Base-by-base conservation (phyloP, 768 basidiomycete species). In the Leucosporidium creatinivorum region DNA sequence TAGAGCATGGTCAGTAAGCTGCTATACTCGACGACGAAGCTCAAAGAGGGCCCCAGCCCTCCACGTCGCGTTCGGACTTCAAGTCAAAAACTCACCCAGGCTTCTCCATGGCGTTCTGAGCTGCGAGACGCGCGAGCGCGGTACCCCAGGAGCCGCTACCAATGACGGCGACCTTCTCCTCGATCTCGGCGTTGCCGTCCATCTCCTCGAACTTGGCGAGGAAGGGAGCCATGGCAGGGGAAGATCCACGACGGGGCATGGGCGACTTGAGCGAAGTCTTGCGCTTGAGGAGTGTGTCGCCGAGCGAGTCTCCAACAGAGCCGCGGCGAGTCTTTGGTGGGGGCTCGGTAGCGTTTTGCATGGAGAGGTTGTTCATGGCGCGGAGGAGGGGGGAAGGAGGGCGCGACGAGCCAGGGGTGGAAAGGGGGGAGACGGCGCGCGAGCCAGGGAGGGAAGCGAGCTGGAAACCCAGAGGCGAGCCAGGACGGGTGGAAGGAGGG, bases 121-220 rank as follows among this genome's bases (percentile, higher is more conserved):
- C 70, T 8, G 70, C 70, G n/a, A 72, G 62, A 13, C 70, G 51
- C 4, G 70, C 70, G 62, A 72, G 65, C 3, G 70, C 70, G 2
- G 70, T 72, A 25, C 70, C 70, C 70, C 70, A 72, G 3, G 67
- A 68, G 19, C 70, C 70, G 5, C 48, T 52, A 18, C 70, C 70
- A 30, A 72, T 72, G 39, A 68, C 67, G 50, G 67, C 68, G 23
- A 72, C 55, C 66, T 72, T 72, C 39, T 44, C 39, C 54, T 72
- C 62, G 18, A 39, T 28, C 39, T 54, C 33, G 52, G 54, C 70
- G n/a, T 36, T 23, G n/a, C 58, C 58, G 56, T 58, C 68, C 64
- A 61, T 66, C 61, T 65, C 64, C 31, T 72, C 70, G 52, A 66
- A 72, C 70, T 72, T 68, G 61, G 70, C 67, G 39, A 72, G 65